Percentiles rank a stretch among this genome's conserved stretches.
phyloP scores from a whole-genome alignment of 2,329 filamentous ascomycete species.

The Sporothrix luriei region DNA sequence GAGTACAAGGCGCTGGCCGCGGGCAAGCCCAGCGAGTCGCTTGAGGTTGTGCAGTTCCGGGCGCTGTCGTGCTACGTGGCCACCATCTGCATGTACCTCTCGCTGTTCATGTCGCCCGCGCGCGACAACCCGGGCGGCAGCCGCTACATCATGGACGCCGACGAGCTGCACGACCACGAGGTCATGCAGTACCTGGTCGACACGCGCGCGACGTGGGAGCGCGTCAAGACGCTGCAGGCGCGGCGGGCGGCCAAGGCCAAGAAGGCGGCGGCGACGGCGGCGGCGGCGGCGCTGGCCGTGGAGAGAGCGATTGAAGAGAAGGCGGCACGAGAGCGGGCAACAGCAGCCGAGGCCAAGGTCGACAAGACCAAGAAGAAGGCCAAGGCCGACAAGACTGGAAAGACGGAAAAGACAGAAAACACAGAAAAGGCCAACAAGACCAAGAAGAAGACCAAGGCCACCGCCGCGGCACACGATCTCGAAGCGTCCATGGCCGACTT shows the following conservation, averaged over 20 bases:
- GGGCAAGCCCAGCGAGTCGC: constrained; percentile 53
- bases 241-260: constrained; percentile 30
- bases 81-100: constrained; percentile 89
- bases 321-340: constrained; percentile 4
- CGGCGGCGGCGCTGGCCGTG: constrained; percentile 2
- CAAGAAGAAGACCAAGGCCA: constrained; percentile 41
- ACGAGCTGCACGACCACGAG: constrained; percentile 83
- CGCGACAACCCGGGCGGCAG: constrained; percentile 56
- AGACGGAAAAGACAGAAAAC: constrained; percentile 21
- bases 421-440: constrained; percentile 34
- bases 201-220: constrained; percentile 79
- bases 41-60: constrained; percentile 73
- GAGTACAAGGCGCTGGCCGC: constrained; percentile 62
- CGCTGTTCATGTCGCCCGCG: constrained; percentile 80
- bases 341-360: constrained; percentile 36
- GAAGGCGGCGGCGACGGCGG: constrained; percentile 19
- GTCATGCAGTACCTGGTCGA: constrained; percentile 84
- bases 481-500: constrained; percentile 72
- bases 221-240: constrained; percentile 66
- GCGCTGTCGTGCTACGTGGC: constrained; percentile 84
- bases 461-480: constrained; percentile 57
- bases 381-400: constrained; percentile 45
- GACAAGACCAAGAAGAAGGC: constrained; percentile 33
- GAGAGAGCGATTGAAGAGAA: constrained; percentile 17
- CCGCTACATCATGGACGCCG: constrained; percentile 67